A percentile compares a stretch with the other conserved stretches of the same genome.
These are phyloP conservation scores for Picea mariana DNA, from an alignment of 83 land plant genomes.

Conservation along the genomic window DNA sequence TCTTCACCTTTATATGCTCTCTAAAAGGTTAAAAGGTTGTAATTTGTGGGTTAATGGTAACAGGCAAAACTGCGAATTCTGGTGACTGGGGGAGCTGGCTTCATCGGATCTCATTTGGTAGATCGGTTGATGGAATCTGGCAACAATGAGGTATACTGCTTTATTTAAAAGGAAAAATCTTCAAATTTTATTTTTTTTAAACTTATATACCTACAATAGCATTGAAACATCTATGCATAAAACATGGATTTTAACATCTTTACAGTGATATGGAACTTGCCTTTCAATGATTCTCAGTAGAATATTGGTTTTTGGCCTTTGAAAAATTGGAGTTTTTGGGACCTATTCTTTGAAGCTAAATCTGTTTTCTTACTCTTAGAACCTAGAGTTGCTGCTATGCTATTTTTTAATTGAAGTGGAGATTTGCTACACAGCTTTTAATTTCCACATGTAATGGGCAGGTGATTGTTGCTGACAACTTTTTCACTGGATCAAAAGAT, in stretches of 20 bases:
- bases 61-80: constrained; percentile 91
- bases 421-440: neutral
- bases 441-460: constrained; percentile 22
- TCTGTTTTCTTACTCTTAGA: neutral
- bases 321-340: neutral
- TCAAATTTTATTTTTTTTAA: neutral
- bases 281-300: neutral
- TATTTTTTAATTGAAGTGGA: neutral
- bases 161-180: neutral
- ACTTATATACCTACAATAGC: neutral
- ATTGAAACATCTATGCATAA: neutral
- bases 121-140: constrained; percentile 95
- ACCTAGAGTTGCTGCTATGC: neutral
- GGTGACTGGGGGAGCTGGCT: constrained; percentile 99
- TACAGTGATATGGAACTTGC: neutral
- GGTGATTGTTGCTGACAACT: constrained; percentile 98
- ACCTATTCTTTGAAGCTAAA: neutral
- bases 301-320: neutral
- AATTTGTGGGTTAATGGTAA: neutral
- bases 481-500: constrained; percentile 96
- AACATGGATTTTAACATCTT: neutral
- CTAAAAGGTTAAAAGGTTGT: constrained; percentile 1
- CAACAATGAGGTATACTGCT: constrained; percentile 79
- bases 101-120: constrained; percentile 96
- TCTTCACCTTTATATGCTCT: neutral